These are phyloP conservation scores for Castanea sativa DNA, from an alignment of 306 rosid species.

Conservation along the genomic window DNA sequence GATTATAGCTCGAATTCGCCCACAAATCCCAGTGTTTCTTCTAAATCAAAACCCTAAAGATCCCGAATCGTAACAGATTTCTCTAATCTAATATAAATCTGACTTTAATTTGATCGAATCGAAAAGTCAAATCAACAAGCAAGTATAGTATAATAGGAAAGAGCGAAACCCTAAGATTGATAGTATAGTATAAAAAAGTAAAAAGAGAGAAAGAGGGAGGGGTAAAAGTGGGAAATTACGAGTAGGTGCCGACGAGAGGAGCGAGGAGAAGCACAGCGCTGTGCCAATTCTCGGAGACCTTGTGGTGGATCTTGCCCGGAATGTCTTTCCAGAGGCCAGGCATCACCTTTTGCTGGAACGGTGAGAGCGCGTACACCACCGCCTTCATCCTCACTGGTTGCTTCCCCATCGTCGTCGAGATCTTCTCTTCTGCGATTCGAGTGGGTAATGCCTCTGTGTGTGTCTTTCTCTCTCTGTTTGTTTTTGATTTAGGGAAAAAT, in stretches of 20 bases:
- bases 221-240: slow-evolving; percentile 28
- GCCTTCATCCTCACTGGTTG: slow-evolving; percentile 66
- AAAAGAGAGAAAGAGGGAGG: not conserved
- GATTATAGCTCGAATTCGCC: too few relatives aligned
- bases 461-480: not conserved
- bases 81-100: too few relatives aligned
- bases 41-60: too few relatives aligned
- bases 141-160: too few relatives aligned
- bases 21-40: too few relatives aligned
- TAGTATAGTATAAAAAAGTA: too few relatives aligned
- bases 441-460: not conserved
- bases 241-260: slow-evolving; percentile 60
- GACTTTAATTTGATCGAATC: too few relatives aligned
- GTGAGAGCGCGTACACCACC: slow-evolving; percentile 76
- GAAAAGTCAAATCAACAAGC: too few relatives aligned
- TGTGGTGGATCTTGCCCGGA: slow-evolving; percentile 74
- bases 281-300: slow-evolving; percentile 89
- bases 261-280: slow-evolving; percentile 61
- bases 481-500: not conserved
- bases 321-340: slow-evolving; percentile 77
- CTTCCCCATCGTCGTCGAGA: slow-evolving; percentile 55
- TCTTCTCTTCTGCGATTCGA: not conserved
- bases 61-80: too few relatives aligned
- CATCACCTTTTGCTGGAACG: slow-evolving; percentile 93
- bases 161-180: too few relatives aligned